A percentile compares a stretch with the other conserved stretches of the same genome.
These are phyloP conservation scores for Epichloe sibirici DNA, from an alignment of 2,329 filamentous ascomycete genomes.

Conservation along the genomic window DNA sequence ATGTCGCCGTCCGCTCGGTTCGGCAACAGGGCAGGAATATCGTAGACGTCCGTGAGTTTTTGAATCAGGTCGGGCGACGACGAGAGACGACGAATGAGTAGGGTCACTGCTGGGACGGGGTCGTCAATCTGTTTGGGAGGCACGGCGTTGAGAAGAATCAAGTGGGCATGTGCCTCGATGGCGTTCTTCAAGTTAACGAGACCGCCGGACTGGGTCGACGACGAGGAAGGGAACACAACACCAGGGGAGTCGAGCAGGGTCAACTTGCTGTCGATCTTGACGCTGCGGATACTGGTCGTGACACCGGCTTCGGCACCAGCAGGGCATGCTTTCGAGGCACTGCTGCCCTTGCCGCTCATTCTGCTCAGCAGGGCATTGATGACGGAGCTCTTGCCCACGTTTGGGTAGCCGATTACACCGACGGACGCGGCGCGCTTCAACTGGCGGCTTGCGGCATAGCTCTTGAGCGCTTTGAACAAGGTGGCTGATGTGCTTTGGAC, in stretches of 20 bases:
- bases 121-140: conserved; percentile 92
- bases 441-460: conserved; percentile 70
- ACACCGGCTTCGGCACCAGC: conserved; percentile 86
- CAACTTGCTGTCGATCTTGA: conserved; percentile 91
- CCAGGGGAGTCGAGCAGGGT: conserved; percentile 89
- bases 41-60: conserved; percentile 74
- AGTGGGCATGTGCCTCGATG: conserved; percentile 66
- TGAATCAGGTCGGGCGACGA: conserved; percentile 59
- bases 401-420: conserved; percentile 89
- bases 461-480: conserved; percentile 81
- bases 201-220: conserved; percentile 23
- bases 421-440: conserved; percentile 84
- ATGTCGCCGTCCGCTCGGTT: conserved; percentile 56
- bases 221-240: conserved; percentile 76
- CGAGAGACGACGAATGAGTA: conserved; percentile 73
- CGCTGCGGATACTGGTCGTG: conserved; percentile 74
- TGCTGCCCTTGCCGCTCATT: conserved; percentile 51
- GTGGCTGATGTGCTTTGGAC: conserved; percentile 75
- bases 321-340: conserved; percentile 57
- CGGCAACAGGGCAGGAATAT: conserved; percentile 65
- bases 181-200: conserved; percentile 44
- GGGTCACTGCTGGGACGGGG: conserved; percentile 71
- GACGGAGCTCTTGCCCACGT: conserved; percentile 91
- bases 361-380: conserved; percentile 84
- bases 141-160: conserved; percentile 81